A percentile compares a stretch with the other conserved stretches of the same genome.
Evolutionary conservation across 345 rosid genomes (phyloP).

Genomic region (Salix koriyanagi): DNA sequence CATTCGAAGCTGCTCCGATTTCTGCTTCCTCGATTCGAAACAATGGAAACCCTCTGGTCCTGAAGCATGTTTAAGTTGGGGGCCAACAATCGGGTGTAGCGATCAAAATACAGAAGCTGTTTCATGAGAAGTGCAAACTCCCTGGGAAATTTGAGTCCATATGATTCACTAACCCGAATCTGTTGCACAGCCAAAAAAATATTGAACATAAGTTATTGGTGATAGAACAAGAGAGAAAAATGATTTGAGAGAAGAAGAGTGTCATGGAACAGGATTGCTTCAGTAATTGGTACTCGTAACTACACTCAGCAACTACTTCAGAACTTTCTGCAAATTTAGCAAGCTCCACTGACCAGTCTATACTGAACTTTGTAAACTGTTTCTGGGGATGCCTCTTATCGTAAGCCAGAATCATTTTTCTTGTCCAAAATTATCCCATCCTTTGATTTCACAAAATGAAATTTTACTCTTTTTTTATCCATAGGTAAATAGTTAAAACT

Average conservation of each 20-base stretch:
- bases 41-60: conserved; percentile 85
- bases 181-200: conserved; percentile 21
- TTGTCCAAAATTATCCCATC: neutral
- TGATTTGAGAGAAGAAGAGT: too few species aligned
- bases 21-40: conserved; percentile 55
- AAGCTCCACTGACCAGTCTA: neutral
- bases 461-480: neutral
- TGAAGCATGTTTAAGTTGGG: conserved; percentile 93
- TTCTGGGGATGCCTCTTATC: neutral
- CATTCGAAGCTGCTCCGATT: conserved; percentile 42
- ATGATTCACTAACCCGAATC: conserved; percentile 84
- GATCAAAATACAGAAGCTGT: conserved; percentile 92
- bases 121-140: conserved; percentile 97
- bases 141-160: conserved; percentile 83
- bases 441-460: neutral
- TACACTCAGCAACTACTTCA: neutral
- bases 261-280: too few species aligned
- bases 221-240: too few species aligned
- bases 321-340: neutral
- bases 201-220: neutral
- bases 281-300: neutral
- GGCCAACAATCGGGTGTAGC: conserved; percentile 85
- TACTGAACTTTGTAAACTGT: neutral
- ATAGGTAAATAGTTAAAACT: neutral
- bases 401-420: neutral